Conservation (phyloP, 1,284 basidiomycete genomes). For the Sporisorium scitamineum region DNA sequence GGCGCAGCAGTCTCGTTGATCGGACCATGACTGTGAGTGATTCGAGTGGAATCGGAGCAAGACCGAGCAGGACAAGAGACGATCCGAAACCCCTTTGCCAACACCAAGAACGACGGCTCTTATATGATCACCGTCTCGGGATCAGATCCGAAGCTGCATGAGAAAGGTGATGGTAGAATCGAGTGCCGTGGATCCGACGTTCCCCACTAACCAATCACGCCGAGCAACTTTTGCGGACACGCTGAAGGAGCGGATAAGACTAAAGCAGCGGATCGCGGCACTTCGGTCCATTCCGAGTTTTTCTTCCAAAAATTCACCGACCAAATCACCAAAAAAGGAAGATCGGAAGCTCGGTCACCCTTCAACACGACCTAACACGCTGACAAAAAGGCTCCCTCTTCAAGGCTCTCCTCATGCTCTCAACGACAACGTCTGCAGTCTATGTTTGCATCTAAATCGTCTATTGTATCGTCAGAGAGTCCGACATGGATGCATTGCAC, state of each 20-base stretch:
- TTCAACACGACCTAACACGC: not conserved
- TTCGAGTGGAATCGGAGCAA: not conserved
- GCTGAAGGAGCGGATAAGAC: not conserved
- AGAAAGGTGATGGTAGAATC: not conserved
- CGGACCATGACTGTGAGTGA: conserved; percentile 26
- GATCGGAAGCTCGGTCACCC: conserved; percentile 38
- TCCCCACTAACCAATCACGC: conserved; percentile 9
- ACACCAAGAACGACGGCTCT: not conserved
- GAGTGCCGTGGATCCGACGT: conserved; percentile 19
- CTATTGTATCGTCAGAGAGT: not conserved
- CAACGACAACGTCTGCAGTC: not conserved
- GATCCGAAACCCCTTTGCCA: not conserved
- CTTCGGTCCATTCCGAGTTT: conserved; percentile 19
- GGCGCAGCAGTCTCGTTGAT: conserved; percentile 27
- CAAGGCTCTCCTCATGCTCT: too few relatives aligned
- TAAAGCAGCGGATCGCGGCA: conserved; percentile 19
- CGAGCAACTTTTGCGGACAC: not conserved
- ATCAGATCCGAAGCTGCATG: not conserved
- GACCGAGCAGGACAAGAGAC: not conserved
- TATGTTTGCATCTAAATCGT: not conserved
- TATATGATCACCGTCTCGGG: not conserved
- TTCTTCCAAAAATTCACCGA: conserved; percentile 26
- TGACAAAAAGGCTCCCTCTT: not conserved
- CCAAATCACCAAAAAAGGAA: not conserved
- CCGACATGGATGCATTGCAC: not conserved